Evolutionary conservation across 2,329 filamentous ascomycete genomes (phyloP), one percentile per base, ranked within the genome.

Genomic region (Sporothrix inflata): DNA sequence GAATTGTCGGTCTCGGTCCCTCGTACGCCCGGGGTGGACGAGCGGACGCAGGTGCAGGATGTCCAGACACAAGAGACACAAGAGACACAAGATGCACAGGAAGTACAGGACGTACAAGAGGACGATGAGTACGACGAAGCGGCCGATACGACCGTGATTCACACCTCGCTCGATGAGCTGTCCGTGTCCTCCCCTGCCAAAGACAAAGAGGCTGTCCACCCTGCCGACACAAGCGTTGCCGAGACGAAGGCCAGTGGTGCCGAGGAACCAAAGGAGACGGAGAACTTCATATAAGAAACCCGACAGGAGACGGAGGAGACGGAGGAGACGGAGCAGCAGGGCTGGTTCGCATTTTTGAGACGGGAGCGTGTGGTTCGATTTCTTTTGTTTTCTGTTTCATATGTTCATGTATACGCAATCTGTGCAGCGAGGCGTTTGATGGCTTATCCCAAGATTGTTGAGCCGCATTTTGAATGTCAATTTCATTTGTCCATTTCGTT

Each of bases 111-210:
- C 38, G 30, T 53, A 27, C 24, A 27, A 11, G 60, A 42, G 8
- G 71, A 73, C 8, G 72, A 73, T 1, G 69, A 75, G 3, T 73
- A 73, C 16, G 75, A 76, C n/a, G 74, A 74, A 8, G 75, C 74
- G 65, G 76, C 70, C 1, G 76, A 77, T 38, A 71, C 73, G 21
- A 78, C 77, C 1, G 74, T 78, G 6, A 75, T 77, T 47, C 74
- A 76, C 47, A 80, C 79, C 0, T 77, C 78, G 11, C 77, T 76
- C 0, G 76, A 76, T 7, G 74, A 75, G 30, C 51, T 38, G 5
- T 69, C 21, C 11, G 60, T 24, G 60, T 45, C 42, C 8, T 65
- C 60, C 4, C 40, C 69, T 51, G 30, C 45, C 42, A 49, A 57
- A 14, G 24, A 42, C 9, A 63, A 45, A 7, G 60, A 27, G 19